phyloP scores from a whole-genome alignment of 2,329 filamentous ascomycete species.

The Penicillium sumatraense region DNA sequence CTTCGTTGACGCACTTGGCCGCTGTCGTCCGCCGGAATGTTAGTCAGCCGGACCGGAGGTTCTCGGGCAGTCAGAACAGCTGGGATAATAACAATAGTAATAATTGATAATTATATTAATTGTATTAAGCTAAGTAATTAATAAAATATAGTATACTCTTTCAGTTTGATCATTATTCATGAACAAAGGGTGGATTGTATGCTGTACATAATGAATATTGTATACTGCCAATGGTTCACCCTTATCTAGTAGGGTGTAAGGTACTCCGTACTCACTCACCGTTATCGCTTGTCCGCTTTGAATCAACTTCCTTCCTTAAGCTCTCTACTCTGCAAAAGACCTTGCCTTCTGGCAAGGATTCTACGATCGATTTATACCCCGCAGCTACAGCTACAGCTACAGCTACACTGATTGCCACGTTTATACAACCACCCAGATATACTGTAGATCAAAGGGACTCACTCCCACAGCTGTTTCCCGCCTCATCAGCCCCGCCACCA shows the following conservation, averaged over 20 bases:
- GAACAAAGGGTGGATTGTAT: too few species aligned
- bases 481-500: constrained; percentile 27
- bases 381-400: background rate
- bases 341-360: background rate
- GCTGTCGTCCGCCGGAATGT: constrained; percentile 29
- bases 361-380: background rate
- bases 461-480: constrained; percentile 1
- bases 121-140: too few species aligned
- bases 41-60: constrained; percentile 20
- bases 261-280: constrained; percentile 13
- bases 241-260: too few species aligned
- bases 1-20: constrained; percentile 32
- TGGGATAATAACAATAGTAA: background rate
- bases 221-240: too few species aligned
- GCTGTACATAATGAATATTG: too few species aligned
- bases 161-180: too few species aligned
- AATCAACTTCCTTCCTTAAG: background rate
- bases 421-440: too few species aligned
- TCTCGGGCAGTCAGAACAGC: background rate
- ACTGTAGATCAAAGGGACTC: background rate
- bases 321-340: background rate
- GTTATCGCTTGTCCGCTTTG: constrained; percentile 24
- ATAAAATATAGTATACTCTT: too few species aligned
- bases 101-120: too few species aligned
- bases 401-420: too few species aligned